Conservation (phyloP, 257 asterid genomes). For the Cordia subcordata region DNA sequence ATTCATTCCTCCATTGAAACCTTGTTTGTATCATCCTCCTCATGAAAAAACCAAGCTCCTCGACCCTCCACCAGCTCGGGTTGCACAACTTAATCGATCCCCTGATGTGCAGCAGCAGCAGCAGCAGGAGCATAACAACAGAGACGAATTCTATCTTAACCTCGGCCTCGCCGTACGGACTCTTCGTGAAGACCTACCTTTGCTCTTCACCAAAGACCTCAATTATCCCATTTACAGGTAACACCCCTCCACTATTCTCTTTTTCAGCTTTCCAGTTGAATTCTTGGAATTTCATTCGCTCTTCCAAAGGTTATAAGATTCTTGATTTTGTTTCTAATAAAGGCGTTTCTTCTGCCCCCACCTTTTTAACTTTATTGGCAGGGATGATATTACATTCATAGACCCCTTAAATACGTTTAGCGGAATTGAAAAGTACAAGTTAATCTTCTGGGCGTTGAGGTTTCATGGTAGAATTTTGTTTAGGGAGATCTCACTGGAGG, state of each 20-base stretch:
- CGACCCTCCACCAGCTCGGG: constrained; percentile 33
- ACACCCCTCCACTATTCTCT: constrained; percentile 2
- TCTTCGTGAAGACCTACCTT: constrained; percentile 82
- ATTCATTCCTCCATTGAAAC: constrained; percentile 11
- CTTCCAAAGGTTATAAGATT: no score
- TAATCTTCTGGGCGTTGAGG: constrained; percentile 85
- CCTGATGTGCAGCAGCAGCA: constrained; percentile 33
- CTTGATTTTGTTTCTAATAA: background rate
- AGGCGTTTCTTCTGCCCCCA: background rate
- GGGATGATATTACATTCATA: constrained; percentile 78
- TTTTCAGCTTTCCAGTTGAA: background rate
- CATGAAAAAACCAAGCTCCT: constrained; percentile 35
- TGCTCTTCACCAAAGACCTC: constrained; percentile 70
- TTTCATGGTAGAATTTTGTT: constrained; percentile 80
- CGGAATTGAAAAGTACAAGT: constrained; percentile 70
- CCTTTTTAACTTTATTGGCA: constrained; percentile 16
- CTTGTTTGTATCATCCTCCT: constrained; percentile 21
- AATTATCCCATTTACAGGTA: constrained; percentile 80
- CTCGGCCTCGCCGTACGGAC: constrained; percentile 82
- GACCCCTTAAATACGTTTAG: constrained; percentile 78
- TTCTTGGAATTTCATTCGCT: no score
- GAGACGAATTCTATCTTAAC: constrained; percentile 68
- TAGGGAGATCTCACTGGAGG: constrained; percentile 68
- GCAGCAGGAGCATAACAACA: constrained; percentile 28
- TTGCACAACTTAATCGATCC: constrained; percentile 35